Evolutionary conservation across 768 basidiomycete genomes (phyloP), one percentile per base, ranked within the genome.

Genomic region (Pisolithus marmoratus): DNA sequence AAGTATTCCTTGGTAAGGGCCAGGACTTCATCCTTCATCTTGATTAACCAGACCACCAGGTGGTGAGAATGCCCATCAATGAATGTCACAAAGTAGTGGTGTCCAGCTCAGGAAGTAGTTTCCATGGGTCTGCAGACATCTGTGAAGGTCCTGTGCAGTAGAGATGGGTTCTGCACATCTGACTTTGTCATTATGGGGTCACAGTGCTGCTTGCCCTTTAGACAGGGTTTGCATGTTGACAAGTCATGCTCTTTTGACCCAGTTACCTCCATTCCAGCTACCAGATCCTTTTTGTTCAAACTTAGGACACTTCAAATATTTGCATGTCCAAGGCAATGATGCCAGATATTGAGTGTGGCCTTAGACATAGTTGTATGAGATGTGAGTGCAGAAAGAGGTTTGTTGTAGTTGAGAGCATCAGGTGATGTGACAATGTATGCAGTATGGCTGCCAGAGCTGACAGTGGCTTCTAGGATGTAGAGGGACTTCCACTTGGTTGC

Each of bases 151-250:
- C 23, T 49, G 46, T 26, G 36, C 1, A 46, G 44, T 2, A 50
- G n/a, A n/a, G 17, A n/a, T 11, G 43, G 49, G n/a, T 24, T 53
- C 22, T 51, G 7, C 7, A 51, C 29, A 2, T 12, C 38, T 4
- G 58, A 55, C 23, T 48, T 6, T 17, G 58, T 54, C 1, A 48
- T 54, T 37, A 62, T 58, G 1, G 48, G 38, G 11, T 50, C 27
- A 6, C 53, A 48, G 0, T 58, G 24, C 36, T 65, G 61, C 45
- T 67, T 68, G n/a, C 63, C 63, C 34, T 58, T 24, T 12, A 62
- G 51, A 47, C 65, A 63, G 6, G 56, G 34, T 24, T 40, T 50
- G 42, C 64, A 67, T 6, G 36, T 11, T 1, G 20, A 43, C 2
- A 7, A 4, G 7, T 48, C 42, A 12, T 42, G 34, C 2, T 27